Evolutionary conservation across 2,329 filamentous ascomycete species (phyloP).

Genomic region (Pyrenochaeta sp.): DNA sequence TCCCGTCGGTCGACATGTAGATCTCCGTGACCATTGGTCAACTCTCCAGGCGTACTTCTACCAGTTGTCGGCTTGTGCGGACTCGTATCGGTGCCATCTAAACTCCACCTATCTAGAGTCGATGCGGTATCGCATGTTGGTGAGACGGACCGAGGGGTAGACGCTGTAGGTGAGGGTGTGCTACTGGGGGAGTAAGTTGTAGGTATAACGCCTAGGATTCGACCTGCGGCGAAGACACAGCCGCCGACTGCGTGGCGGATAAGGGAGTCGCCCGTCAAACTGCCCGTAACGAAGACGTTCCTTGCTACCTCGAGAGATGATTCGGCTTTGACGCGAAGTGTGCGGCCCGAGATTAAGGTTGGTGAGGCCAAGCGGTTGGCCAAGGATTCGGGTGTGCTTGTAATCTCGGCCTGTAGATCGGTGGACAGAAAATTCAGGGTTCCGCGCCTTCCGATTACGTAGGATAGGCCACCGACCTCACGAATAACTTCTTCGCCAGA

Average conservation of each 20-base stretch:
- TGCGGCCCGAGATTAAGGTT: conserved; percentile 60
- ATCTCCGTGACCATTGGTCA: conserved; percentile 50
- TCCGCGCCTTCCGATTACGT: conserved; percentile 66
- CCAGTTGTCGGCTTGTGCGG: conserved; percentile 11
- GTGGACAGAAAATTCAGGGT: conserved; percentile 61
- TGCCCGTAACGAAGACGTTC: conserved; percentile 65
- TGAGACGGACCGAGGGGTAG: conserved; percentile 33
- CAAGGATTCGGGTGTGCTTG: conserved; percentile 34
- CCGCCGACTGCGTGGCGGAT: conserved; percentile 68
- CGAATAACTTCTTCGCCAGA: conserved; percentile 57
- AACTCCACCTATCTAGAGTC: conserved; percentile 15
- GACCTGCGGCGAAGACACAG: conserved; percentile 65
- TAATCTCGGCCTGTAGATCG: conserved; percentile 58
- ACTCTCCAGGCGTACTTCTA: conserved; percentile 26
- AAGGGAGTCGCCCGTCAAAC: conserved; percentile 67
- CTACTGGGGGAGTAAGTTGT: conserved; percentile 21
- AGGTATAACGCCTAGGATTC: conserved; percentile 49
- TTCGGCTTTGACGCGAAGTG: conserved; percentile 62
- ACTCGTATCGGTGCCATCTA: conserved; percentile 8
- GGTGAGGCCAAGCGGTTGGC: not conserved
- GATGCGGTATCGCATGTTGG: conserved; percentile 20
- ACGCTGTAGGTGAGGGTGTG: conserved; percentile 18
- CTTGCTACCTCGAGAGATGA: conserved; percentile 62
- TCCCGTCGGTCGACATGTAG: conserved; percentile 49
- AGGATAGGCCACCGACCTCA: conserved; percentile 59